These are phyloP conservation scores for Fistulifera pelliculosa DNA, from an alignment of 108 stramenopile genomes.

Conservation along the genomic window DNA sequence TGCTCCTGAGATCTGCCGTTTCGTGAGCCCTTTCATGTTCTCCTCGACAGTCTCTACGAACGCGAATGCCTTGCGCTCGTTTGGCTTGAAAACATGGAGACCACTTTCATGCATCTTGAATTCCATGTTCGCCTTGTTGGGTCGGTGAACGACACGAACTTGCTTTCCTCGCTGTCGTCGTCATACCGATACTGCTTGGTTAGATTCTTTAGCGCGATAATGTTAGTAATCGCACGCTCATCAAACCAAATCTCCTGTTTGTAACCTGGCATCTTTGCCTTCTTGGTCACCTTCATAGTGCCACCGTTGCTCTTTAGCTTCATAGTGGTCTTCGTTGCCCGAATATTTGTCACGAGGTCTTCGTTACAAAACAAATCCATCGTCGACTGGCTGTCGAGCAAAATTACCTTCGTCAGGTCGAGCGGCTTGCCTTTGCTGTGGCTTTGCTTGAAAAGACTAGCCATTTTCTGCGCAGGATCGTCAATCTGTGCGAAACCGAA, in stretches of 20 bases:
- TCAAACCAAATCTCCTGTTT: constrained; percentile 15
- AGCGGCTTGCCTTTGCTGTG: not conserved
- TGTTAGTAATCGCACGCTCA: constrained; percentile 20
- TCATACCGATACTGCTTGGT: constrained; percentile 10
- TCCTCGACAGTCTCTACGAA: too few species aligned
- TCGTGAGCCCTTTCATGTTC: too few species aligned
- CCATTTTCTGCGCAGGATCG: not conserved
- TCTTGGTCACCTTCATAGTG: constrained; percentile 3
- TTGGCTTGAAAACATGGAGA: not conserved
- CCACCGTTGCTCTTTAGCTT: constrained; percentile 24
- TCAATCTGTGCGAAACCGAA: not conserved
- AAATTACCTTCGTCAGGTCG: constrained; percentile 6
- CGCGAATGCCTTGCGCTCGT: too few species aligned
- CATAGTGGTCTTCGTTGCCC: constrained; percentile 3
- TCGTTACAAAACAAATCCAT: constrained; percentile 18
- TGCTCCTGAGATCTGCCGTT: too few species aligned
- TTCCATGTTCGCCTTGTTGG: not conserved
- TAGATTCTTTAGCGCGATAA: constrained; percentile 7
- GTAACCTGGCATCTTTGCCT: constrained; percentile 20
- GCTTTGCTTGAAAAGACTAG: not conserved
- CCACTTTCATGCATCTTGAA: too few species aligned
- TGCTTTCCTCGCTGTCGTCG: constrained; percentile 12
- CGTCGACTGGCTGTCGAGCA: constrained; percentile 31
- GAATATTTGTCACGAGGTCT: constrained; percentile 22
- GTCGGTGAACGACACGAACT: constrained; percentile 6